These are phyloP conservation scores for Vitis hybrid DNA, from an alignment of 177 flowering plant species.

Conservation along the genomic window DNA sequence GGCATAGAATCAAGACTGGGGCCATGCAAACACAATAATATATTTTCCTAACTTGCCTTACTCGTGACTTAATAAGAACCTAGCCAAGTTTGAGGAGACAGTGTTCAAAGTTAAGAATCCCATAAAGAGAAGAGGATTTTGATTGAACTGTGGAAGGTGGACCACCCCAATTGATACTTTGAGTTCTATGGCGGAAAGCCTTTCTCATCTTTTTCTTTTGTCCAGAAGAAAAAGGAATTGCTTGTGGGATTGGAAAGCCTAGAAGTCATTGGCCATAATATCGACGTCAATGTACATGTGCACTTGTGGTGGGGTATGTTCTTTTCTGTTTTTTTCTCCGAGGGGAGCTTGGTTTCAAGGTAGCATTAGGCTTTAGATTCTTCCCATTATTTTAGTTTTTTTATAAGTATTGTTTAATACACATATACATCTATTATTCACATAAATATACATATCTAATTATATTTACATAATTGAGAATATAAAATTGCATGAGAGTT, in stretches of 20 bases:
- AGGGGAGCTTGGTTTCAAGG: too few relatives aligned
- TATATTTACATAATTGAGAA: neutral
- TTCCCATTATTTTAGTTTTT: neutral
- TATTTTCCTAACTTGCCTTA: neutral
- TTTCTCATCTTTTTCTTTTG: too few relatives aligned
- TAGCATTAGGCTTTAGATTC: neutral
- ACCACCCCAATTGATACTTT: slow-evolving; percentile 5
- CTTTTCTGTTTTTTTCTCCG: too few relatives aligned
- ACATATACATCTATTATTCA: neutral
- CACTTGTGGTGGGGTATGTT: too few relatives aligned
- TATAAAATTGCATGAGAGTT: neutral
- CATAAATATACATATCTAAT: neutral
- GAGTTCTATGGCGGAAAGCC: neutral
- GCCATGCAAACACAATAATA: neutral
- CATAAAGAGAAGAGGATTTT: neutral
- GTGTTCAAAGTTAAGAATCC: slow-evolving; percentile 1
- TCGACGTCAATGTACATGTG: too few relatives aligned
- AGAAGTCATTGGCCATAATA: neutral
- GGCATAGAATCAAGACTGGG: neutral
- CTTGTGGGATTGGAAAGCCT: neutral
- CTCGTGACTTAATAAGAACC: neutral
- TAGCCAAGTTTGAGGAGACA: neutral
- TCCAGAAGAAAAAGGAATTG: neutral
- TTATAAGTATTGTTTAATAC: neutral
- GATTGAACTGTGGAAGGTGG: slow-evolving; percentile 8